A percentile compares a stretch with the other conserved stretches of the same genome.
These are phyloP conservation scores for Tetracentron sinense DNA, from an alignment of 164 flowering plant genomes.

Conservation along the genomic window DNA sequence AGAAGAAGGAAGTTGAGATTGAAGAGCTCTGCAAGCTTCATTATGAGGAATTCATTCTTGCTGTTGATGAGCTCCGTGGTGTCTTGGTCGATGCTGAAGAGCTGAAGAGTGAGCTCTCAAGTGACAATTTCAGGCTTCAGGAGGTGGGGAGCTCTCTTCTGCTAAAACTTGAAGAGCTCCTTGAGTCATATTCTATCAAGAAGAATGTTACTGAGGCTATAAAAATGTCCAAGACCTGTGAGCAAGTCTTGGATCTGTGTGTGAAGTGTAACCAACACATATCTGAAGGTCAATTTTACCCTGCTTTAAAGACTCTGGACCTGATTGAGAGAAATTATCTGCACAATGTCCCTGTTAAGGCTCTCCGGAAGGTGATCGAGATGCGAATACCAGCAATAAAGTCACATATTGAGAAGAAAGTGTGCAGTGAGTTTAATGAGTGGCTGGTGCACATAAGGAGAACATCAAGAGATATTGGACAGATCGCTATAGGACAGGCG, in stretches of 20 bases:
- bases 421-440: constrained; percentile 65
- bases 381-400: constrained; percentile 64
- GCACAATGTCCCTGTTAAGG: constrained; percentile 52
- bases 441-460: constrained; percentile 84
- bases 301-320: constrained; percentile 75
- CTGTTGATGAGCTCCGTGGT: constrained; percentile 95
- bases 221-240: constrained; percentile 57
- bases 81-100: constrained; percentile 92
- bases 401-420: constrained; percentile 69
- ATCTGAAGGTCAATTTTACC: constrained; percentile 70
- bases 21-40: constrained; percentile 92
- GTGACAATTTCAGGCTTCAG: constrained; percentile 71
- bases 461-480: constrained; percentile 78
- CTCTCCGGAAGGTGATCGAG: constrained; percentile 50
- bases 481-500: constrained; percentile 76
- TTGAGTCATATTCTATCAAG: constrained; percentile 65
- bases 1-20: constrained; percentile 86
- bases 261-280: constrained; percentile 68
- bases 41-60: constrained; percentile 86
- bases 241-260: constrained; percentile 64
- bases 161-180: constrained; percentile 70
- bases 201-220: constrained; percentile 76
- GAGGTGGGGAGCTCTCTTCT: constrained; percentile 71
- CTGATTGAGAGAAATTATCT: constrained; percentile 60
- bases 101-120: constrained; percentile 67